Evolutionary conservation across 345 rosid genomes (phyloP), one percentile per base, ranked within the genome.

Genomic region (Cardiospermum halicacabum): DNA sequence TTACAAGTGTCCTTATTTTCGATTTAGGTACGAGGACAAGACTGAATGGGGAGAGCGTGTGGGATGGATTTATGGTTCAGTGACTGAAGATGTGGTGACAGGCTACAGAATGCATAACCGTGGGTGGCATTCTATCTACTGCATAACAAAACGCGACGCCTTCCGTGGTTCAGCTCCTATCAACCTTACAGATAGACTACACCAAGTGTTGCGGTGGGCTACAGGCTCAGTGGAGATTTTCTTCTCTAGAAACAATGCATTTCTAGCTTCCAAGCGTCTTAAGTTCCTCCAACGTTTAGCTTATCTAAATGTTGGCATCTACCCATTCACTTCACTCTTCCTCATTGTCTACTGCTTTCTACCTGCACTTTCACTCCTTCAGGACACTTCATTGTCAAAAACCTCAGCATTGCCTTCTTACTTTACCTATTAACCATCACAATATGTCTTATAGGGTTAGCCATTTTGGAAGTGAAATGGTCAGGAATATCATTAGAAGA

Each of bases 31-130:
- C 45, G 99, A 91, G 76, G 99, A 94, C 77, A 94, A 91, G 74
- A 94, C 99, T 0, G 99, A 94, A 48, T 91, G 99, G 99, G 97
- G 99, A 3, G 96, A 91, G 13, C 79, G 97, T 32, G 93, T 94
- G 0, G 97, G 97, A 16, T 91, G 99, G 99, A 91, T 94, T 68
- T 94, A 94, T 32, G 99, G 97, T 13, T 94, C 97, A 0, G 96
- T 94, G 58, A 94, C 99, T 3, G 99, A 94, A 67, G 99, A 94
- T 31, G 99, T 94, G 64, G 99, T 94, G 64, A 89, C 97, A 4
- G 99, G 99, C 16, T 91, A 89, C 68, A 83, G 97, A 26, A 91
- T 94, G 97, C 99, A 94, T 76, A 94, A 94, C 69, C 95, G 99
- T 6, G 99, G 99, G 15, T 94, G 99, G 99, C 95, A 83, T 34